Evolutionary conservation across 495 filamentous ascomycete genomes (phyloP), one percentile per base, ranked within the genome.

Genomic region (Echria macrotheca): DNA sequence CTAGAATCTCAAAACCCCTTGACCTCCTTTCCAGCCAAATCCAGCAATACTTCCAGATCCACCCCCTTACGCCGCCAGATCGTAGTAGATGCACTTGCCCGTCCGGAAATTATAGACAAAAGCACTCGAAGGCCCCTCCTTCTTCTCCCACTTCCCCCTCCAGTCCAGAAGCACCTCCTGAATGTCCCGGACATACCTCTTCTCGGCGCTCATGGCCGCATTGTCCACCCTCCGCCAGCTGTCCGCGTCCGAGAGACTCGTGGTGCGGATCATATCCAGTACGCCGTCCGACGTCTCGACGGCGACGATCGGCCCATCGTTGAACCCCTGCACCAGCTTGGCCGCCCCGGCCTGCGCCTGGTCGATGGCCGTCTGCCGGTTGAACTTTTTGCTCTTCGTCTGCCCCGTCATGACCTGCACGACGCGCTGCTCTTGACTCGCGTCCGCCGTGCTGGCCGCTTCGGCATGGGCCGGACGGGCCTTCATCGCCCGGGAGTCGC

Each of bases 371-470:
- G 83, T 83, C 46, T 79, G 79, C 25, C 91, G 82, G 62, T 94
- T 96, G 32, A 83, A 83, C 69, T 96, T 98, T 67, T 96, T 96
- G 61, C 81, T 86, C 56, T 86, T 83, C 23, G 87, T 89, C 42
- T 86, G 82, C 0, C 86, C 79, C 1, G 87, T 70, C 1, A 97
- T 76, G 22, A 97, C 84, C 38, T 88, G 83, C 22, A 98, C 91
- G 50, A 91, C 82, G n/a, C n/a, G n/a, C 56, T 83, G 83, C 38
- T 79, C 74, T 19, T 71, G 72, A 23, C 82, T 81, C 5, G 40
- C 9, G 4, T 26, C 40, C 17, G 57, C 37, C 6, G 51, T 35
- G 36, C 40, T 23, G 12, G 47, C 39, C 3, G 55, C 36, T 21
- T 57, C 52, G 29, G 57, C 58, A 5, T 52, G 53, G 4, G 58